These are phyloP conservation scores for Auricularia heimuer DNA, from an alignment of 768 basidiomycete species.

Conservation along the genomic window DNA sequence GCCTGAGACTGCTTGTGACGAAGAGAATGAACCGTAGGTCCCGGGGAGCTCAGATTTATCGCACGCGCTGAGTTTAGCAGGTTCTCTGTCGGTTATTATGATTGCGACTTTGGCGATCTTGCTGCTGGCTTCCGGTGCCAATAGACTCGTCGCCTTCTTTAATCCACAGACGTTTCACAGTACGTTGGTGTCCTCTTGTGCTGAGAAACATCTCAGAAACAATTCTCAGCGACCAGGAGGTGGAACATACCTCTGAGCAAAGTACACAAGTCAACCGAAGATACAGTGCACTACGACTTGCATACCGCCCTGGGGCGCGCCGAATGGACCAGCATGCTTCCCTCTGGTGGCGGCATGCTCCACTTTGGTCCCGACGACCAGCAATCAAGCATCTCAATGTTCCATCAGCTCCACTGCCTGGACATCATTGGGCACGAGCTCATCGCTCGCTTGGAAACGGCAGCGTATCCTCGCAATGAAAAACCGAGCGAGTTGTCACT, in stretches of 20 bases:
- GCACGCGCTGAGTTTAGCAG: too few species aligned
- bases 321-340: constrained; percentile 20
- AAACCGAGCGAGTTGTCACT: constrained; percentile 4
- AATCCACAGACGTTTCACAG: too few species aligned
- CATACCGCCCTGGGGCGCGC: constrained; percentile 10
- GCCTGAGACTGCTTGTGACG: too few species aligned
- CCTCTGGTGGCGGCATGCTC: constrained; percentile 15
- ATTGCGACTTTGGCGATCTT: too few species aligned
- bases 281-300: constrained; percentile 16
- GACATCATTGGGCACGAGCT: constrained; percentile 25
- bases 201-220: too few species aligned
- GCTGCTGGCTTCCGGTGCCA: too few species aligned
- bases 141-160: too few species aligned
- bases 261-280: constrained; percentile 14
- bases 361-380: constrained; percentile 15
- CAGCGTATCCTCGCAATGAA: too few species aligned
- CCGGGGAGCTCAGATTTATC: too few species aligned
- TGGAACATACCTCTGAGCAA: not conserved
- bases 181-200: too few species aligned
- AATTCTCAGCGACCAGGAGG: not conserved
- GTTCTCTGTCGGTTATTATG: too few species aligned
- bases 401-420: constrained; percentile 33
- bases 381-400: constrained; percentile 27
- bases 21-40: too few species aligned
- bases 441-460: not conserved